A percentile compares a stretch with the other conserved stretches of the same genome.
Conservation (phyloP, 805 yeast genomes). For the Metschnikowia dekortorum region DNA sequence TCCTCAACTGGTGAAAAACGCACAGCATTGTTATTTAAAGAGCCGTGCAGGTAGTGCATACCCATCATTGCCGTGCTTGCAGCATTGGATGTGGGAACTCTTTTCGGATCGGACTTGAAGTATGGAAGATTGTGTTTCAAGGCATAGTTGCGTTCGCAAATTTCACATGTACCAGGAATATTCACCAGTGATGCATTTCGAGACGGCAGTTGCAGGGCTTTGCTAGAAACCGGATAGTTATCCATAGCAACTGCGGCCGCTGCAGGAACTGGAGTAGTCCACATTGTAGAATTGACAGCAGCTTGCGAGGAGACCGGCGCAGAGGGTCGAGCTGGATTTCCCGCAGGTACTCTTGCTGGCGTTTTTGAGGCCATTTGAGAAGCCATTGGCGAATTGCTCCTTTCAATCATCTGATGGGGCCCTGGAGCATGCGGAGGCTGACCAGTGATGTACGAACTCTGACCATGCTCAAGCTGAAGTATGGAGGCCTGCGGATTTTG, state of each 20-base stretch:
- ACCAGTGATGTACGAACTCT: background rate
- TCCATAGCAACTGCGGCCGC: background rate
- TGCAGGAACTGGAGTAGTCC: background rate
- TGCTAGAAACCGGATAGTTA: background rate
- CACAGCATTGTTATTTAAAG: background rate
- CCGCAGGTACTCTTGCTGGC: background rate
- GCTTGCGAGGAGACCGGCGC: background rate
- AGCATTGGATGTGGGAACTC: background rate
- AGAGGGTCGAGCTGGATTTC: background rate
- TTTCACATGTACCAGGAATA: background rate
- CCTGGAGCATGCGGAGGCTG: background rate
- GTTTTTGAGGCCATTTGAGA: background rate
- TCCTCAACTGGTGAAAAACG: background rate
- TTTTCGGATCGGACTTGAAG: background rate
- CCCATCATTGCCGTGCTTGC: background rate
- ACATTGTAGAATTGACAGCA: background rate
- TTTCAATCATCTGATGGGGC: too few relatives aligned
- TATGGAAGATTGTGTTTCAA: background rate
- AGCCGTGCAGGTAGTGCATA: background rate
- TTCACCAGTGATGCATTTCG: background rate
- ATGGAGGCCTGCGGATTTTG: background rate
- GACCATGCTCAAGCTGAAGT: background rate
- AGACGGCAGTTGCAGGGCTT: background rate
- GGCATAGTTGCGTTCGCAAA: constrained; percentile 4
- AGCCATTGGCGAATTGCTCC: background rate